These are phyloP conservation scores for Sporisorium reilianum DNA, from an alignment of 1,284 basidiomycete species.

Conservation along the genomic window DNA sequence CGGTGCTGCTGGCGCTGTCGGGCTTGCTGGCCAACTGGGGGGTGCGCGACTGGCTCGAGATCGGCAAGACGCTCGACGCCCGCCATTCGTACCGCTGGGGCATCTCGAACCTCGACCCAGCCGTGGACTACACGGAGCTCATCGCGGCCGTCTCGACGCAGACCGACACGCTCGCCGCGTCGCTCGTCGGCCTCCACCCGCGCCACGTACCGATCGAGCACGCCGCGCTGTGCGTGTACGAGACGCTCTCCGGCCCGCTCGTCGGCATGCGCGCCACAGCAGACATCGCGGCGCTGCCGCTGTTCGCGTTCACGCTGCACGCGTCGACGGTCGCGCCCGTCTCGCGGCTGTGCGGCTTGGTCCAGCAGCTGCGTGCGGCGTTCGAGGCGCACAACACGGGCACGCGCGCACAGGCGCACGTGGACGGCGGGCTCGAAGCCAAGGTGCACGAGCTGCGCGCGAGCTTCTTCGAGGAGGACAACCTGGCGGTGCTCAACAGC, in stretches of 20 bases:
- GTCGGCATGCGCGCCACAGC: conserved; percentile 24
- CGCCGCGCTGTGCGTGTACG: conserved; percentile 34
- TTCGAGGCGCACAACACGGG: conserved; percentile 36
- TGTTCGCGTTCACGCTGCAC: conserved; percentile 41
- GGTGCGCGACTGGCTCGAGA: conserved; percentile 30
- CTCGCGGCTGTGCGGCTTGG: conserved; percentile 47
- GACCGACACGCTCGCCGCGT: conserved; percentile 24
- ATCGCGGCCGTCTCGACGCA: conserved; percentile 22
- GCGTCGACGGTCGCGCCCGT: conserved; percentile 42
- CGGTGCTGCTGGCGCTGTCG: conserved; percentile 25
- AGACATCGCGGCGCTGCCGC: conserved; percentile 14
- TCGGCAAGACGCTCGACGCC: conserved; percentile 28
- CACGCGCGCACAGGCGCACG: not conserved
- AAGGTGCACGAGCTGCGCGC: conserved; percentile 7
- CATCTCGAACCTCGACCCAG: conserved; percentile 33
- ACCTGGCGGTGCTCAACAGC: conserved; percentile 32
- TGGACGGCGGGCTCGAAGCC: conserved; percentile 24
- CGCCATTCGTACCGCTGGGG: conserved; percentile 41
- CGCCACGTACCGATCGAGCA: conserved; percentile 42
- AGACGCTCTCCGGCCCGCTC: conserved; percentile 26
- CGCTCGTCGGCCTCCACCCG: conserved; percentile 25
- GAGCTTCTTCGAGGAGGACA: conserved; percentile 44
- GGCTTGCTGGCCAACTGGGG: conserved; percentile 36
- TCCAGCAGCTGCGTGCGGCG: conserved; percentile 31
- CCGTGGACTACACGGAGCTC: conserved; percentile 34